These are phyloP conservation scores for Draba incana DNA, from an alignment of 345 rosid species.

Conservation along the genomic window DNA sequence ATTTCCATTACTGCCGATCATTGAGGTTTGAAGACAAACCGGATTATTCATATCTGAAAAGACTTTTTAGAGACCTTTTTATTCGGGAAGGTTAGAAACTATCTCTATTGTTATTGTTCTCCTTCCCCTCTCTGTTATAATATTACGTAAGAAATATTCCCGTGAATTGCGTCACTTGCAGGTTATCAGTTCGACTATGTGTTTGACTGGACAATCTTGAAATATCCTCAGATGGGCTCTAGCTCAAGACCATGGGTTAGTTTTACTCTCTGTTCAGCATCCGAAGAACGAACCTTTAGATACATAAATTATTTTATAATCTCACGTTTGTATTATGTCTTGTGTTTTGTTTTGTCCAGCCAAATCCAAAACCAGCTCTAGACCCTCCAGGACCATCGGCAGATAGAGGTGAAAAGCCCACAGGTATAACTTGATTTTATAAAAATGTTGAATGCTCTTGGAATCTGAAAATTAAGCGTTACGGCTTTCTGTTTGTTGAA, in stretches of 20 bases:
- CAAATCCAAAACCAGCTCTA: conserved; percentile 55
- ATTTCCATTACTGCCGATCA: conserved; percentile 95
- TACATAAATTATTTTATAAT: background rate
- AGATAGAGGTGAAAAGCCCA: conserved; percentile 68
- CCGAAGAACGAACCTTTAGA: background rate
- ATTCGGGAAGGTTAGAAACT: conserved; percentile 75
- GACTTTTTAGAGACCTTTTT: conserved; percentile 89
- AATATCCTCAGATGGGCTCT: conserved; percentile 82
- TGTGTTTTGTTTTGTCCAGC: conserved; percentile 38
- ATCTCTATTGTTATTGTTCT: background rate
- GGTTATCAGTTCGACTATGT: conserved; percentile 94
- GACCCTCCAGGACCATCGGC: conserved; percentile 65
- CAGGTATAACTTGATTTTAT: conserved; percentile 48
- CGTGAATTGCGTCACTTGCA: conserved; percentile 31
- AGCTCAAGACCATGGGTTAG: conserved; percentile 74
- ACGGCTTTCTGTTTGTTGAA: background rate
- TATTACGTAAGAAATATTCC: background rate
- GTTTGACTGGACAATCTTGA: conserved; percentile 92
- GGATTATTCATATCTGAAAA: conserved; percentile 92
- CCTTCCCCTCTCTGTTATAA: background rate
- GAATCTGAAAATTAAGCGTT: background rate
- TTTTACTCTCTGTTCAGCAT: conserved; percentile 4
- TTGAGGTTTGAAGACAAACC: conserved; percentile 95
- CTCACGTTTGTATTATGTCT: conserved; percentile 7
- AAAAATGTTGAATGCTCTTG: conserved; percentile 8